Evolutionary conservation across 2,329 filamentous ascomycete species (phyloP).

Genomic region (Ophiocordyceps australis): DNA sequence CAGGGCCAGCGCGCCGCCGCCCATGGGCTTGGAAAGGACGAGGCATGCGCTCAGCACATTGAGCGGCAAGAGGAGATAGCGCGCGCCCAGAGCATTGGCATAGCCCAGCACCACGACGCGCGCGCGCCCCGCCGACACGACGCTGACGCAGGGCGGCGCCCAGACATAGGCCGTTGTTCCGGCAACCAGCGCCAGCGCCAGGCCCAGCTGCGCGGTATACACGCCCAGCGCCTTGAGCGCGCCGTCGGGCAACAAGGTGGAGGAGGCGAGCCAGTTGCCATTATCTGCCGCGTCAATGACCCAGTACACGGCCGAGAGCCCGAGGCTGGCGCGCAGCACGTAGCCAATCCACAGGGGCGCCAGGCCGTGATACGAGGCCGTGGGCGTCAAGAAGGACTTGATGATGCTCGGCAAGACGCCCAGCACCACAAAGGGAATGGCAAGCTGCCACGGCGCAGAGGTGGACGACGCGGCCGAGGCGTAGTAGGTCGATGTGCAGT

Average conservation of each 20-base stretch:
- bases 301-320: conserved; percentile 73
- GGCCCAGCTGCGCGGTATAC: conserved; percentile 59
- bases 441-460: conserved; percentile 76
- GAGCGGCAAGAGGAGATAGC: conserved; percentile 69
- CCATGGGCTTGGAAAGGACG: conserved; percentile 87
- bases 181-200: conserved; percentile 66
- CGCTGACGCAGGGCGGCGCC: conserved; percentile 68
- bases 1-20: conserved; percentile 64
- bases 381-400: conserved; percentile 64
- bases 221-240: conserved; percentile 58
- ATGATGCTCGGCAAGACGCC: conserved; percentile 56
- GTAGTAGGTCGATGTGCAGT: conserved; percentile 90
- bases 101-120: conserved; percentile 74
- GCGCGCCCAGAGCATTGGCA: conserved; percentile 79
- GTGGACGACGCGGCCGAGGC: conserved; percentile 82
- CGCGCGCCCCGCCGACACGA: conserved; percentile 34
- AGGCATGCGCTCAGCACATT: conserved; percentile 63
- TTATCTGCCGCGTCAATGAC: conserved; percentile 78
- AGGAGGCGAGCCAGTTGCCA: conserved; percentile 59
- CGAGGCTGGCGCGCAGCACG: conserved; percentile 57
- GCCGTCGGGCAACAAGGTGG: conserved; percentile 29
- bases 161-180: conserved; percentile 75
- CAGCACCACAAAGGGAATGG: conserved; percentile 59
- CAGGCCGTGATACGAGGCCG: conserved; percentile 73
- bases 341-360: conserved; percentile 72